Evolutionary conservation across 306 rosid genomes (phyloP).

Genomic region (Castanea mollissima): DNA sequence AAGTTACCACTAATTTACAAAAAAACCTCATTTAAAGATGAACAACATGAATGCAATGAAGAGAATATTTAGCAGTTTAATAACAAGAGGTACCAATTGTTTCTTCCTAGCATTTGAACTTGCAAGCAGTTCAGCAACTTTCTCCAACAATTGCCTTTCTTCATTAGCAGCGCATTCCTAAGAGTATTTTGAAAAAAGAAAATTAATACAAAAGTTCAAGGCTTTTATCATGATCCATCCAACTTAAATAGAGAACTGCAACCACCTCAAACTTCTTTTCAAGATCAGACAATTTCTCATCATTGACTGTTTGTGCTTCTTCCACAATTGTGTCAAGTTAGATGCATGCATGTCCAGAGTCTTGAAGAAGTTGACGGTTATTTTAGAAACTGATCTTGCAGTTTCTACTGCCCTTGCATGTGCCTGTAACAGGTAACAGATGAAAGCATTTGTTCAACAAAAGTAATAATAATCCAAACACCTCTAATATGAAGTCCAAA

Average conservation of each 20-base stretch:
- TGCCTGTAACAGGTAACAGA: slow-evolving; percentile 52
- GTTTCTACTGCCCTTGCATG: slow-evolving; percentile 92
- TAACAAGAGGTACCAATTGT: slow-evolving; percentile 58
- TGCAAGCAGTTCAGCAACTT: slow-evolving; percentile 94
- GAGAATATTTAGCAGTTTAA: not conserved
- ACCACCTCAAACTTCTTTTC: slow-evolving; percentile 96
- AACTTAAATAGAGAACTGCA: slow-evolving; percentile 13
- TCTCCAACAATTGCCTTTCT: slow-evolving; percentile 78
- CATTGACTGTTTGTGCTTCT: slow-evolving; percentile 78
- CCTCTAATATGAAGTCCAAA: slow-evolving; percentile 13
- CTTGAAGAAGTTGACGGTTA: slow-evolving; percentile 79
- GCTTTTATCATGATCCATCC: slow-evolving; percentile 1
- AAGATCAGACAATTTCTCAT: slow-evolving; percentile 73
- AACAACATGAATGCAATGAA: not conserved
- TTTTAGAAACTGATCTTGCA: slow-evolving; percentile 79
- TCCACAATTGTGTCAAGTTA: slow-evolving; percentile 76
- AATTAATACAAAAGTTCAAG: slow-evolving; percentile 2
- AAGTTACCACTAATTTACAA: not conserved
- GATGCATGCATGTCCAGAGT: slow-evolving; percentile 83
- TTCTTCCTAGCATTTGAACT: slow-evolving; percentile 93
- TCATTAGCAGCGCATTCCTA: slow-evolving; percentile 96
- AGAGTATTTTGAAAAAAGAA: not conserved
- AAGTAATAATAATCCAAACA: slow-evolving; percentile 14
- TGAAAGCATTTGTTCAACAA: not conserved
- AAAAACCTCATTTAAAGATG: not conserved